Base-by-base conservation (phyloP, 805 yeast genomes). In the Ogataea zsoltii region DNA sequence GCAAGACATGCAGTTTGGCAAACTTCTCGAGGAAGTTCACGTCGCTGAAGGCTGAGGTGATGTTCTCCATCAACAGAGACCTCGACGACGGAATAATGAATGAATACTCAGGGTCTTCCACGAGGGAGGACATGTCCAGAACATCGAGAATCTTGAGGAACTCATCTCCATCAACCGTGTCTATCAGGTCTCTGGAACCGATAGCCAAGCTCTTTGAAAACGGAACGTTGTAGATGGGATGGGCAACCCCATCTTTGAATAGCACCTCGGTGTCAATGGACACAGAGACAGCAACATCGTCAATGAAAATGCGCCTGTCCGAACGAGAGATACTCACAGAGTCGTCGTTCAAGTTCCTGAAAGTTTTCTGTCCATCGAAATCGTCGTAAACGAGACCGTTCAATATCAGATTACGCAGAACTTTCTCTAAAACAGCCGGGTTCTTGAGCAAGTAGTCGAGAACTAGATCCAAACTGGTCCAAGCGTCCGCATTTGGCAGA, bases 211-310 rank as follows among this genome's bases (percentile, higher is more conserved):
- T 63, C 0, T 67, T 61, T 0, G 97, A 96, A 13, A 87, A 66
- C 3, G 78, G 51, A 1, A 87, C 69, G 4, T 73, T 63, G 30
- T 74, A 68, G 11, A 86, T 68, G 1, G 91, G 81, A 60, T 88
- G 96, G 1, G 86, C 79, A 0, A 91, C 96, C 1, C 98, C 98
- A 61, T 86, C 85, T 51, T 79, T 81, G 61, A 87, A 91, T 12
- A 91, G 59, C 6, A 88, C 75, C 60, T 91, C 97, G 1, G 79
- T 65, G 47, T 77, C 74, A 42, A 72, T 54, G 0, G 74, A 69
- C 1, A 76, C 49, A 1, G 66, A 50, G 4, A 77, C 30, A n/a
- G 56, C 62, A 12, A 41, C 36, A 19, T 56, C 49, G 19, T 56
- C 49, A 16, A 61, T 16, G 13, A 23, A 30, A 5, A 56, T 31